Percentiles rank a stretch among this genome's conserved stretches.
Conservation (phyloP, 805 yeast species). For the Saccharomyces jurei region DNA sequence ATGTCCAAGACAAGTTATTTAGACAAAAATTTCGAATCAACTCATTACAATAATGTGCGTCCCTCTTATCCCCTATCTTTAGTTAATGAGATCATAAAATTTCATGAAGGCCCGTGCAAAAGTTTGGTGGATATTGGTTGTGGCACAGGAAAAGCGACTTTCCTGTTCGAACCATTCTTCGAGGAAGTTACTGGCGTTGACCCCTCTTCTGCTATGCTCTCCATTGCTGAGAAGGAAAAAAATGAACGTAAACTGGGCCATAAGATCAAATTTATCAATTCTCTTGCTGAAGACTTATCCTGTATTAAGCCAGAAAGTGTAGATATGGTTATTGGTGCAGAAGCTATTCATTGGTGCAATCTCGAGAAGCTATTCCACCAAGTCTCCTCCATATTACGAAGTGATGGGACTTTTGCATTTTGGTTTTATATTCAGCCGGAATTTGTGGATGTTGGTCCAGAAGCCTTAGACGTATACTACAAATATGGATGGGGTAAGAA, state of each 20-base stretch:
- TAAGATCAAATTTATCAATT: neutral
- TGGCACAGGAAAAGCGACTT: conserved; percentile 64
- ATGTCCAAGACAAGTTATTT: conserved; percentile 10
- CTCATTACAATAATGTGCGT: conserved; percentile 8
- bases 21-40: conserved; percentile 7
- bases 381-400: conserved; percentile 41
- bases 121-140: conserved; percentile 53
- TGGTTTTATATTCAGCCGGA: conserved; percentile 71
- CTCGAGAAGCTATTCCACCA: conserved; percentile 43
- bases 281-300: conserved; percentile 5
- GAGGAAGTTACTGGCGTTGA: conserved; percentile 49
- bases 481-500: conserved; percentile 44
- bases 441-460: conserved; percentile 40
- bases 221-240: neutral
- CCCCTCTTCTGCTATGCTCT: conserved; percentile 45
- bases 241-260: neutral
- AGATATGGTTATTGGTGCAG: conserved; percentile 60
- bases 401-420: conserved; percentile 57
- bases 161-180: conserved; percentile 30
- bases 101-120: conserved; percentile 32
- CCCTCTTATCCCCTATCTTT: conserved; percentile 47
- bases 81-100: conserved; percentile 35
- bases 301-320: conserved; percentile 27
- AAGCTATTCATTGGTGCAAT: conserved; percentile 72
- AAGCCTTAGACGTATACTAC: conserved; percentile 48